Base-by-base conservation (phyloP, 75 land plant species). In the Isoetes taiwanensis region DNA sequence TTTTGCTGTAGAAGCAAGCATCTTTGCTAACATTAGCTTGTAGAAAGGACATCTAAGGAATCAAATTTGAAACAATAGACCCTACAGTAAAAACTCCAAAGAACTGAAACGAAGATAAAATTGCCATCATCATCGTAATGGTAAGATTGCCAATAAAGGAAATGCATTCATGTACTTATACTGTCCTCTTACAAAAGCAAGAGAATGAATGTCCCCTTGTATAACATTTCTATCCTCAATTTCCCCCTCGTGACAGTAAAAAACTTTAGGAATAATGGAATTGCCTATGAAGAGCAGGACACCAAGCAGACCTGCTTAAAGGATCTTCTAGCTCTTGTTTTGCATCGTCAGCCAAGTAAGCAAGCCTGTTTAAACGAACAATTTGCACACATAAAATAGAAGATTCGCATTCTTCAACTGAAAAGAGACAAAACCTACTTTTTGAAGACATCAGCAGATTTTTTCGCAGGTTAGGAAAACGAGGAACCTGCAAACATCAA, bases 301-400 rank as follows among this genome's bases (percentile, higher is more conserved):
- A n/a, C n/a, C n/a, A n/a, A n/a, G n/a, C n/a, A n/a, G n/a, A 91
- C 97, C 94, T 80, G 66, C 89, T 91, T 30, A 68, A 65, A 43
- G 88, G 77, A 69, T 91, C 98, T 71, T 91, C 94, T 26, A 91
- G 71, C 24, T 60, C 41, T 57, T 71, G 65, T 63, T 78, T 83
- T 23, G 64, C 78, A 8, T 80, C 75, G 4, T 83, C 83, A 38
- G 98, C 81, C 39, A 91, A 77, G 24, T 52, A 66, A 32, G 89
- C 94, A 56, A 91, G 64, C 68, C 95, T 90, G 68, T 25, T 56
- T 32, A 31, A 62, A 31, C 14, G 17, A 32, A n/a, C 5, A 61
- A 28, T 16, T 2, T 9, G 6, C 14, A 50, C 39, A 34, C 43
- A 24, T 54, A 21, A 39, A 56, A 24, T 23, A 29, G 5, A 34